Evolutionary conservation across 2,329 filamentous ascomycete species (phyloP), one percentile per base, ranked within the genome.

Genomic region (Emmonsiellopsis sp.): DNA sequence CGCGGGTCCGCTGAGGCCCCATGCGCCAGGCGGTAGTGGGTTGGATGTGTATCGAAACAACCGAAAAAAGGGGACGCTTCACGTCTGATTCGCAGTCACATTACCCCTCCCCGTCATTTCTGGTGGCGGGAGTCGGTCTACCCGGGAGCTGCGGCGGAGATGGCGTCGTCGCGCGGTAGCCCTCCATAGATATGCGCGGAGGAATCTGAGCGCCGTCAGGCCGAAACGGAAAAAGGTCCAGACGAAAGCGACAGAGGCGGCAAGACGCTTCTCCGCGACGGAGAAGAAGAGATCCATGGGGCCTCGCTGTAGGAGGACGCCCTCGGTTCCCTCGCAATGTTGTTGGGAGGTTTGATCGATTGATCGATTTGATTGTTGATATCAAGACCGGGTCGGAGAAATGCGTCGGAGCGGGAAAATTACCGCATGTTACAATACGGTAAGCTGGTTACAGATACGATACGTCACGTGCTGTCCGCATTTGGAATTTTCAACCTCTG

Each of bases 281-380:
- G 57, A 58, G 32, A 58, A 58, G 40, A 49, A 57, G 38, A 58
- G 53, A 42, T 57, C 57, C 51, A 58, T 57, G 38, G 30, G n/a
- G 45, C 13, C 35, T 45, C 20, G 31, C 11, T 30, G 13, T 16
- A 26, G 15, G 20, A 37, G 32, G 32, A 20, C 34, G 20, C 13
- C 45, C 16, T 32, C 32, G 13, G 3, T 47, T 35, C 16, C 45
- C 15, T 47, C 45, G 10, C 13, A 26, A 26, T 3, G 20, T 8
- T 10, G 15, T 37, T 11, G 6, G n/a, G 31, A 37, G 15, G 32
- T 32, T 11, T n/a, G n/a, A n/a, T n/a, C n/a, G 45, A 16, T 35
- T 15, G 2, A 32, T 47, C 5, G n/a, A 32, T 46, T 5, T 15
- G 26, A 15, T 46, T 13, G 11, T 3, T 5, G 2, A 13, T 32